Evolutionary conservation across 495 filamentous ascomycete genomes (phyloP).

Genomic region (Aspergillus ostianus): DNA sequence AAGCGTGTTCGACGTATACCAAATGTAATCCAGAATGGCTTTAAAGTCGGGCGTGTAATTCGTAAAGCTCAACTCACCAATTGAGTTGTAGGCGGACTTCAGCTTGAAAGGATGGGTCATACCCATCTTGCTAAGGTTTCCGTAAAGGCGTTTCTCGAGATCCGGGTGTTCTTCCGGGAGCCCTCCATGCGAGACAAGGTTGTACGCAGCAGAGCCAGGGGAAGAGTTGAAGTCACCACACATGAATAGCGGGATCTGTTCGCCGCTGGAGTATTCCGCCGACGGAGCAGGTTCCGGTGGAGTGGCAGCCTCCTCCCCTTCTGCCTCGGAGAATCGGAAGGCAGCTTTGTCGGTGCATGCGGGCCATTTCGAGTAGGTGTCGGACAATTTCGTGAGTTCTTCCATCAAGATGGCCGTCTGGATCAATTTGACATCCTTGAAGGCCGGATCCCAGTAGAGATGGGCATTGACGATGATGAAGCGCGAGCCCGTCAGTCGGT

Average conservation of each 20-base stretch:
- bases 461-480: constrained; percentile 92
- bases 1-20: constrained; percentile 90
- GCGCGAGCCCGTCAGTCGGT: constrained; percentile 78
- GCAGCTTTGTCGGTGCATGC: constrained; percentile 76
- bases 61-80: constrained; percentile 85
- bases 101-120: constrained; percentile 93
- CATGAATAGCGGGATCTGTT: constrained; percentile 85
- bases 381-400: constrained; percentile 75
- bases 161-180: constrained; percentile 74
- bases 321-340: constrained; percentile 61
- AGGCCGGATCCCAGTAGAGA: constrained; percentile 88
- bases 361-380: constrained; percentile 74
- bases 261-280: constrained; percentile 74
- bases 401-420: constrained; percentile 95
- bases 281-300: constrained; percentile 59
- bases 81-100: constrained; percentile 76
- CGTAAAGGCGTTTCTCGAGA: constrained; percentile 71
- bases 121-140: constrained; percentile 85
- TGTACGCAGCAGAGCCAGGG: constrained; percentile 79
- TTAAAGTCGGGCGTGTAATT: constrained; percentile 93
- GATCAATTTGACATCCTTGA: constrained; percentile 89
- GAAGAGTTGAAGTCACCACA: constrained; percentile 96
- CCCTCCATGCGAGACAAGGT: constrained; percentile 73
- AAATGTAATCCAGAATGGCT: constrained; percentile 93
- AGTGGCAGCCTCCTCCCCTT: constrained; percentile 52